Base-by-base conservation (phyloP, 2,329 filamentous ascomycete genomes). In the Diaporthe sp. region DNA sequence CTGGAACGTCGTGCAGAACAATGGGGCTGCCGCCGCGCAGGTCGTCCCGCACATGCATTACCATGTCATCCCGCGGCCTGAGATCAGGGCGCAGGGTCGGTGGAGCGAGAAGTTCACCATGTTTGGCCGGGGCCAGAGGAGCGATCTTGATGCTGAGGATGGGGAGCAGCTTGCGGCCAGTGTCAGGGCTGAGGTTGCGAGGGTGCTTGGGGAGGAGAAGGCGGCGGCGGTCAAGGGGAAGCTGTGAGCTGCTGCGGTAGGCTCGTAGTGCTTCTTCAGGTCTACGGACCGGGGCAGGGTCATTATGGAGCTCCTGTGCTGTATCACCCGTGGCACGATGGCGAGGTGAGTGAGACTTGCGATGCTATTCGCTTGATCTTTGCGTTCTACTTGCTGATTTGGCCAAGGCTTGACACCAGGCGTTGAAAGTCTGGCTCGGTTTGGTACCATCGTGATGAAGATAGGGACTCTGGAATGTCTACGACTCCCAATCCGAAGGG, bases 1-100 rank as follows among this genome's bases (percentile, higher is more conserved):
- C 84, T 98, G 96, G 93, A 99, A 99, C 83, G 92, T 98, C 40
- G 95, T 98, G 72, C 96, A 98, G 86, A 98, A 98, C 82, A 98
- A 98, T 79, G 95, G 96, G 22, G 92, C 92, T 4, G 91, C 95
- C 42, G 96, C 96, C 2, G 95, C 95, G 2, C 96, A 98, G 85
- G 95, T 98, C 22, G 95, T 98, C 2, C 93, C 94, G 30, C 96
- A 98, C 83, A 93, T 97, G 66, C 96, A 99, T 83, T 98, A 97
- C 82, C 97, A 99, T 80, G 89, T 98, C 70, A 97, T 99, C 45
- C 96, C 96, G 0, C 87, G 96, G 50, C 95, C 96, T 0, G 91
- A 93, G 84, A 89, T 89, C 74, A 86, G 86, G 77, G 89, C 85
- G 61, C 88, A 86, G 77, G 88, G 86, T 9, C 82, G 85, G 61